Base-by-base conservation (phyloP, 257 asterid species). In the Solanum corneliomulleri region DNA sequence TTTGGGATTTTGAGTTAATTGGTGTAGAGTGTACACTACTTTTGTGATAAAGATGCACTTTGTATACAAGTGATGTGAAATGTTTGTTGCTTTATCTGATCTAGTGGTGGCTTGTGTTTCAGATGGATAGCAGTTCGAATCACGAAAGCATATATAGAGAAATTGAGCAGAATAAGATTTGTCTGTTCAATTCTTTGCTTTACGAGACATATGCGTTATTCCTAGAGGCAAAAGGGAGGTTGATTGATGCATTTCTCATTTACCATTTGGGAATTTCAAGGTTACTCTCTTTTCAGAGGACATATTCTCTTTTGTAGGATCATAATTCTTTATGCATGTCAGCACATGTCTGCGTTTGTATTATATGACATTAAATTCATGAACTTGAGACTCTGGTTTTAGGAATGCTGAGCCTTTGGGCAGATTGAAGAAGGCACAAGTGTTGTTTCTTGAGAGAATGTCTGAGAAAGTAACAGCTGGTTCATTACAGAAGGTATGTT, bases 221-320 rank as follows among this genome's bases (percentile, higher is more conserved):
- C 89, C 90, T 97, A 87, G 99, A 97, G 91, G 92, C 89, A 18
- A 96, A 96, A 88, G 99, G 98, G 92, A 92, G 92, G 90, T 83
- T 94, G 49, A 92, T 90, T 83, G 97, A 97, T 84, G 99, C 99
- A 31, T 91, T 92, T 86, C 86, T 85, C 90, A 88, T 96, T 76
- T 97, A 95, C 89, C 98, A 97, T 80, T 88, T 95, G 62, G 99
- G 98, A 83, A 96, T 97, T 92, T 93, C 96, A 68, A 96, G 99
- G 99, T 97, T 52, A 27, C 45, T 33, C 39, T 44, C 47, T 49
- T 87, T 45, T 78, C 25, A 27, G 37, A 18, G 47, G 45, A 81
- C 76, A 58, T 1, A 42, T 42, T 31, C 29, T 52, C 13, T 31
- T 78, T 29, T 45, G 72, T 49, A 18, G 70, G 70, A 31, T 81